Base-by-base conservation (phyloP, 1,284 basidiomycete genomes). In the Cutaneotrichosporon sp. region DNA sequence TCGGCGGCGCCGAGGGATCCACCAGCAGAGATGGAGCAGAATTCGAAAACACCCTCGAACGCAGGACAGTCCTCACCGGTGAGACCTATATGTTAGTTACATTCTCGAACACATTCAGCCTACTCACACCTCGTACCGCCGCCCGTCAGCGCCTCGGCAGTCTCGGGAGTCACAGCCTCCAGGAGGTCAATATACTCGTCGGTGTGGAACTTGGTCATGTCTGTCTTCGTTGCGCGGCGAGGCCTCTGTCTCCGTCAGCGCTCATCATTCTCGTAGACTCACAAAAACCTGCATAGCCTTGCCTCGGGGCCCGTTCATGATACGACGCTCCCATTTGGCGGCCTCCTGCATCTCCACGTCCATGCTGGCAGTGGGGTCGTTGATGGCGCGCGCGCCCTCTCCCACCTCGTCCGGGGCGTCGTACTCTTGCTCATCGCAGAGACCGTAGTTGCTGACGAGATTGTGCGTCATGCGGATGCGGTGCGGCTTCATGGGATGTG, bases 151-250 rank as follows among this genome's bases (percentile, higher is more conserved):
- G 90, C 88, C 69, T 90, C 89, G 0, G 85, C 87, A 7, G 89
- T 93, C 78, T 97, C 94, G 0, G 94, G 94, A 0, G 90, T 91
- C 40, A 98, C 93, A 57, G 87, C 86, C 63, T 87, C 85, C 32
- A 99, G 82, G 71, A 98, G 95, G 72, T 97, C 88, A 67, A 99
- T 87, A 80, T 97, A 98, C 83, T 99, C 96, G 82, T 99, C 96
- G 13, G 95, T 96, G 80, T 99, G 97, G 78, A 99, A 99, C 21
- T 88, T 83, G 5, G 91, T 90, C 90, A 99, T 92, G 56, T 88
- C 85, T 73, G 90, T 87, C 13, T 89, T 87, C 0, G 88, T 86
- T 2, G 94, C 90, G 49, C 92, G 86, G 76, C 86, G 88, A 1
- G 97, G 89, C 73, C 86, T 86, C 91, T 93, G 58, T 31, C 14